Base-by-base conservation (phyloP, 1,284 basidiomycete genomes). In the Lentinula novae-zelandiae region DNA sequence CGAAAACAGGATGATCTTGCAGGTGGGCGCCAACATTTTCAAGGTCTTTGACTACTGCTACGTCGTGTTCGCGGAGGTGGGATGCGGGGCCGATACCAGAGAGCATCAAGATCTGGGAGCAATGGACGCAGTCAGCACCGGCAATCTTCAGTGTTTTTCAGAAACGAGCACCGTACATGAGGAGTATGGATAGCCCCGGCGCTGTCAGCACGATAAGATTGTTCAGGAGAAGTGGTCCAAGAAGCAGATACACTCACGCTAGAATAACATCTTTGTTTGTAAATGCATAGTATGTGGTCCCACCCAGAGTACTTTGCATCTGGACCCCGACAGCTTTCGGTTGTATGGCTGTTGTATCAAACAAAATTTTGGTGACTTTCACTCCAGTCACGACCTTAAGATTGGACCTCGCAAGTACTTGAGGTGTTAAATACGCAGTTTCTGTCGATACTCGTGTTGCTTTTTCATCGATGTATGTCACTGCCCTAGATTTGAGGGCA, bases 61-160 rank as follows among this genome's bases (percentile, higher is more conserved):
- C 84, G 7, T 69, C 66, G 60, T 81, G 74, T 40, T 74, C 68
- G 6, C 72, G 64, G n/a, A 90, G 78, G 17, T 87, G 77, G 15
- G 75, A 71, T 3, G 77, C 76, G n/a, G 86, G 83, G 0, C 89
- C 89, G 27, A 90, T 70, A 4, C 90, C 90, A 15, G 86, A 89
- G 38, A 90, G 77, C 77, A 90, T 80, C 13, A 93, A 78, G 46
- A 92, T 81, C 77, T 92, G 70, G 20, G 3, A n/a, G 17, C 1
- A n/a, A 52, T 17, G 40, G 5, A 51, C 9, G 20, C 5, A 90
- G 89, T 36, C 8, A 53, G 8, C 33, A 17, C 8, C 22, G 13
- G 51, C 3, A 7, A 8, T 38, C 17, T 10, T 34, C n/a, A 27
- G 27, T 27, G 27, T 27, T 22, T 12, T 22, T 22, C 9, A 46